Percentiles rank a stretch among this genome's conserved stretches.
Evolutionary conservation across 2,329 filamentous ascomycete species (phyloP).

Genomic region (Penicillium vulpinum): DNA sequence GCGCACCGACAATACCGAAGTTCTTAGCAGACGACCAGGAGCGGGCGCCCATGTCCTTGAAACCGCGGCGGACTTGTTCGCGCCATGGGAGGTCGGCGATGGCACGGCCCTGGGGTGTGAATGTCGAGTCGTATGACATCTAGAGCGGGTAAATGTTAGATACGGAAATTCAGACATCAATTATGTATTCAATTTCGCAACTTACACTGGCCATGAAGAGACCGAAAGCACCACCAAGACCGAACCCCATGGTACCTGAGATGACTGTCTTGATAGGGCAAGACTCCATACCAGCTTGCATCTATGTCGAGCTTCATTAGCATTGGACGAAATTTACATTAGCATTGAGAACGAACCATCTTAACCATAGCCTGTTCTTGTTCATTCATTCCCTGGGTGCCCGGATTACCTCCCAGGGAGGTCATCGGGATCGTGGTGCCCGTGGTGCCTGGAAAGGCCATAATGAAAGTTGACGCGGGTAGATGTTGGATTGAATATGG

Average conservation of each 20-base stretch:
- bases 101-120: slow-evolving; percentile 59
- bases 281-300: slow-evolving; percentile 85
- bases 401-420: slow-evolving; percentile 28
- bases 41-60: slow-evolving; percentile 90
- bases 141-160: slow-evolving; percentile 38
- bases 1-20: slow-evolving; percentile 88
- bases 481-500: neutral
- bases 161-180: neutral
- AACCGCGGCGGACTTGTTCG: slow-evolving; percentile 79
- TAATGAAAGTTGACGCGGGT: slow-evolving; percentile 16
- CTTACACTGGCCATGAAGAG: slow-evolving; percentile 96
- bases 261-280: slow-evolving; percentile 86
- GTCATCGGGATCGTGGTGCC: slow-evolving; percentile 36
- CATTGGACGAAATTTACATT: neutral
- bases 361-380: slow-evolving; percentile 52
- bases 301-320: slow-evolving; percentile 49
- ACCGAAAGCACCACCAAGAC: slow-evolving; percentile 88
- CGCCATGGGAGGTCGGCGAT: slow-evolving; percentile 70
- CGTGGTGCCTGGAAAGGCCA: slow-evolving; percentile 41
- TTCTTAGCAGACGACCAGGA: slow-evolving; percentile 86
- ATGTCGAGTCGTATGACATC: slow-evolving; percentile 98
- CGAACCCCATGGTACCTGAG: slow-evolving; percentile 91
- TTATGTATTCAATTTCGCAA: slow-evolving; percentile 18
- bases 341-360: slow-evolving; percentile 34
- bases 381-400: slow-evolving; percentile 45